Evolutionary conservation across 345 rosid genomes (phyloP).

Genomic region (Carallia pectinifolia): DNA sequence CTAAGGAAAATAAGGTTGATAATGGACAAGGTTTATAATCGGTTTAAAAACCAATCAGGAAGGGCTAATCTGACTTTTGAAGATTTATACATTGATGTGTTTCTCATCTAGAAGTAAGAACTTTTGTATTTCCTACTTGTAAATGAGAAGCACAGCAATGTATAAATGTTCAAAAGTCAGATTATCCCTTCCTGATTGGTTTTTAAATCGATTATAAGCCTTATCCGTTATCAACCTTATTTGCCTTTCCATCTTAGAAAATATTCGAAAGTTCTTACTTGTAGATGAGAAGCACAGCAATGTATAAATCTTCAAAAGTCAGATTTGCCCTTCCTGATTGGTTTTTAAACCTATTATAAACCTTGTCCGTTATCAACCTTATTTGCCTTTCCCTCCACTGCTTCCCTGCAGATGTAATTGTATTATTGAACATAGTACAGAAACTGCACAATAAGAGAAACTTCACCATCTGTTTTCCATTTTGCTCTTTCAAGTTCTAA

Average conservation of each 20-base stretch:
- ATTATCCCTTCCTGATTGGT: constrained; percentile 50
- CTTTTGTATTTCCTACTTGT: constrained; percentile 47
- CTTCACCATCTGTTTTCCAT: not conserved
- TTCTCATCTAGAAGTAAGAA: constrained; percentile 79
- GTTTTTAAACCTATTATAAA: constrained; percentile 47
- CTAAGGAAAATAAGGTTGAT: constrained; percentile 55
- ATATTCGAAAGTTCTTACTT: constrained; percentile 44
- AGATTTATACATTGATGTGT: constrained; percentile 79
- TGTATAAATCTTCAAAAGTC: constrained; percentile 80
- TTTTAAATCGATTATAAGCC: constrained; percentile 52
- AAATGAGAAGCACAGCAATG: constrained; percentile 78
- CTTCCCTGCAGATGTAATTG: constrained; percentile 47
- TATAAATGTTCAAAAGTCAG: constrained; percentile 79
- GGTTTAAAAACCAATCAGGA: constrained; percentile 52
- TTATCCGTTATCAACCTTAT: constrained; percentile 59
- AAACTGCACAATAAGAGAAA: no score
- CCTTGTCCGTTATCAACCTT: constrained; percentile 59
- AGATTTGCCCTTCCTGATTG: constrained; percentile 55
- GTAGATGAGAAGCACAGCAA: constrained; percentile 79
- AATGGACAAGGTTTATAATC: constrained; percentile 59
- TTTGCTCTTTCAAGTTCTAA: not conserved
- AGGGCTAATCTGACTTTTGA: constrained; percentile 60
- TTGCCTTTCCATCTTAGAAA: constrained; percentile 32
- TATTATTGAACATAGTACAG: not conserved
- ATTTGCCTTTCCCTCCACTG: constrained; percentile 78